These are phyloP conservation scores for Kodamaea fukazawae DNA, from an alignment of 805 yeast species.

Conservation along the genomic window DNA sequence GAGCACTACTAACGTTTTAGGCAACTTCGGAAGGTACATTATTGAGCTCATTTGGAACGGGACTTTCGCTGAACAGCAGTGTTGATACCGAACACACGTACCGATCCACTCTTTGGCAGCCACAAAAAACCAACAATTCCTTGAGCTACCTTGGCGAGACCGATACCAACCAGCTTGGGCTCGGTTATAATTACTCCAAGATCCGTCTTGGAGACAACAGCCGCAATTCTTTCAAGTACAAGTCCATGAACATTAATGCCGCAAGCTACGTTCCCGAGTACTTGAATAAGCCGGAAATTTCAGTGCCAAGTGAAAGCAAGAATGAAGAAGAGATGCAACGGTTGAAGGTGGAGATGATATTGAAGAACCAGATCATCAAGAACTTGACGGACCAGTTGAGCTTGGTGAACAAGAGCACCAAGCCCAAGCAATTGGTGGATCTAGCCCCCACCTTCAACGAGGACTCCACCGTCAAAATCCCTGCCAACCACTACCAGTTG, in stretches of 20 bases:
- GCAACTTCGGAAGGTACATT: no score
- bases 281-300: neutral
- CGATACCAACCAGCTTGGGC: no score
- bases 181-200: no score
- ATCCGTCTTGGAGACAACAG: no score
- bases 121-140: no score
- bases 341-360: constrained; percentile 48
- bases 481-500: constrained; percentile 43
- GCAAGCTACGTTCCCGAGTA: constrained; percentile 30
- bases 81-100: no score
- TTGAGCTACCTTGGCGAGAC: no score
- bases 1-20: no score
- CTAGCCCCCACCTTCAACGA: constrained; percentile 5
- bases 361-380: constrained; percentile 49
- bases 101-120: no score
- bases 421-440: constrained; percentile 11
- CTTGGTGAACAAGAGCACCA: constrained; percentile 14
- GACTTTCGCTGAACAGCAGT: no score
- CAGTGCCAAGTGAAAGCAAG: neutral
- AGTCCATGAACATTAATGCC: constrained; percentile 25
- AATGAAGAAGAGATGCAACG: constrained; percentile 20
- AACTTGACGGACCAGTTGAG: constrained; percentile 35
- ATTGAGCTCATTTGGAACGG: no score
- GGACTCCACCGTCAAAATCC: constrained; percentile 29
- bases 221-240: no score